Evolutionary conservation across 2,329 filamentous ascomycete genomes (phyloP).

Genomic region (Hypomyces rosellus): DNA sequence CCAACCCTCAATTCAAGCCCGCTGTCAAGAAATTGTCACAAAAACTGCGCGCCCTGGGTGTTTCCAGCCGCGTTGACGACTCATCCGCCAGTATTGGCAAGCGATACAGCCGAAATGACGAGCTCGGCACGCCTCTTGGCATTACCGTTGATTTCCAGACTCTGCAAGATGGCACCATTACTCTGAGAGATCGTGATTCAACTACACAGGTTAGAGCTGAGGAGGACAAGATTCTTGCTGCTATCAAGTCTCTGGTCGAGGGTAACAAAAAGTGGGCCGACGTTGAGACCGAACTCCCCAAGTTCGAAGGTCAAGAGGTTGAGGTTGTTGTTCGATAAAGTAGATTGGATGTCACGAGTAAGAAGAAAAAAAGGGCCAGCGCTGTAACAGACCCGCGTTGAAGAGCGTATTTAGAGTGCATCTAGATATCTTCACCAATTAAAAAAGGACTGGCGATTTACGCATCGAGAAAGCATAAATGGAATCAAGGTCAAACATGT

Average conservation of each 20-base stretch:
- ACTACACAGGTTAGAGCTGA: constrained; percentile 84
- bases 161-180: constrained; percentile 78
- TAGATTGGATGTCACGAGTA: not conserved
- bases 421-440: not conserved
- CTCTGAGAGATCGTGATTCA: constrained; percentile 82
- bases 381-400: not conserved
- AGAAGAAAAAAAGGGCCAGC: no score
- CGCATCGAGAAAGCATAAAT: no score
- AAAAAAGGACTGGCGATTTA: no score
- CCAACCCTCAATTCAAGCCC: constrained; percentile 74
- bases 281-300: constrained; percentile 69
- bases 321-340: constrained; percentile 35
- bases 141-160: constrained; percentile 97
- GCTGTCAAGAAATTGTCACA: constrained; percentile 65
- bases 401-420: not conserved
- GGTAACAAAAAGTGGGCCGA: constrained; percentile 57
- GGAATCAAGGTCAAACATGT: no score
- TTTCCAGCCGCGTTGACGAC: constrained; percentile 84
- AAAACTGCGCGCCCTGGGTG: constrained; percentile 66
- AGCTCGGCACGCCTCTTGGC: constrained; percentile 88
- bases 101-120: constrained; percentile 90
- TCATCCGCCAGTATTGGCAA: constrained; percentile 90
- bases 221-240: constrained; percentile 71
- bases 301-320: constrained; percentile 72
- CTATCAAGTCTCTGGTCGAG: constrained; percentile 52